Evolutionary conservation across 2,329 filamentous ascomycete genomes (phyloP).

Genomic region (Pochonia chlamydosporia): DNA sequence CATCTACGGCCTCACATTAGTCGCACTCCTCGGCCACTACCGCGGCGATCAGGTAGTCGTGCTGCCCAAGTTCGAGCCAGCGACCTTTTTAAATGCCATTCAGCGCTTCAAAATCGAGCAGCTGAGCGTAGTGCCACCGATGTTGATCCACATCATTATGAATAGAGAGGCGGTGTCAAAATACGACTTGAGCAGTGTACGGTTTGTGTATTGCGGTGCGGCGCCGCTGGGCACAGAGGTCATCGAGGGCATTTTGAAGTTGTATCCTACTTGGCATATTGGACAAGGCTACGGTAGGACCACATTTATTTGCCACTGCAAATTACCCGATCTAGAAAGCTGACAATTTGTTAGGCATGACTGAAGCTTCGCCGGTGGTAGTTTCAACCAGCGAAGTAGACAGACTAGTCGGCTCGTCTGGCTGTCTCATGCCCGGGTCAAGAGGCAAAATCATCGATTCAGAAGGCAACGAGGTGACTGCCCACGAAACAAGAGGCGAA

Average conservation of each 20-base stretch:
- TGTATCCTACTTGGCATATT: constrained; percentile 60
- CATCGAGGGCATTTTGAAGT: constrained; percentile 51
- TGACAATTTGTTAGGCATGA: constrained; percentile 59
- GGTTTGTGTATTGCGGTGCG: constrained; percentile 62
- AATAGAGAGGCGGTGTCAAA: constrained; percentile 52
- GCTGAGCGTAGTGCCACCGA: constrained; percentile 69
- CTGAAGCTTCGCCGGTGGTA: constrained; percentile 67
- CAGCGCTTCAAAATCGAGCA: constrained; percentile 62
- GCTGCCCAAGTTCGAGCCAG: constrained; percentile 70
- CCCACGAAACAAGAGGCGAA: constrained; percentile 70
- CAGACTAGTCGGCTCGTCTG: constrained; percentile 63
- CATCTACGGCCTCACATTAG: constrained; percentile 72
- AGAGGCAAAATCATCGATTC: constrained; percentile 58
- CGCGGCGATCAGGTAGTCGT: constrained; percentile 70
- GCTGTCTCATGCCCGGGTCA: constrained; percentile 57
- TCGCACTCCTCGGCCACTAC: constrained; percentile 59
- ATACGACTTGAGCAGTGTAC: constrained; percentile 65
- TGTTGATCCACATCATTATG: constrained; percentile 68
- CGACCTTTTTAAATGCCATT: constrained; percentile 56
- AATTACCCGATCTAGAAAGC: background rate
- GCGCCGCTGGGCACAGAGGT: constrained; percentile 69
- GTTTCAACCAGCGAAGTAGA: constrained; percentile 51
- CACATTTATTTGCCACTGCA: accelerated
- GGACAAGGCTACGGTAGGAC: constrained; percentile 63
- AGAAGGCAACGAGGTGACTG: constrained; percentile 63